Evolutionary conservation across 345 rosid genomes (phyloP).

Genomic region (Ceriops decandra): DNA sequence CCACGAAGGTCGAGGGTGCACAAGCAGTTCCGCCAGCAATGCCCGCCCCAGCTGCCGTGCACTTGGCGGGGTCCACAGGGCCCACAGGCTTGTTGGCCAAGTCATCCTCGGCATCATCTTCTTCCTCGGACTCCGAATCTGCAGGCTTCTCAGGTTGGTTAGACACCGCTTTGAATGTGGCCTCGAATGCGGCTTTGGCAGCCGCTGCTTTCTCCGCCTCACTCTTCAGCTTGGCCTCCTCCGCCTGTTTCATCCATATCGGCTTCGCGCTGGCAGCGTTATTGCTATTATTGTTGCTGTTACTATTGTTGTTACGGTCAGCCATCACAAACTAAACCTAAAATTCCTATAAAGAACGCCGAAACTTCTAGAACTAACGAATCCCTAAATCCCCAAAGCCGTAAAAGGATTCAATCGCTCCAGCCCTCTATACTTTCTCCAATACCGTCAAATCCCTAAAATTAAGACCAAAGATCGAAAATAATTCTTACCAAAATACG

Average conservation of each 20-base stretch:
- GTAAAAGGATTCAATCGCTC: too few species aligned
- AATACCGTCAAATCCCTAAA: too few species aligned
- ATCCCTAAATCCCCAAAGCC: too few species aligned
- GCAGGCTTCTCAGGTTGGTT: conserved; percentile 38
- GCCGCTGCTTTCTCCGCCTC: conserved; percentile 90
- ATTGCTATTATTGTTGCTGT: conserved; percentile 12
- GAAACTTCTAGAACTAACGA: too few species aligned
- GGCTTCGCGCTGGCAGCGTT: conserved; percentile 44
- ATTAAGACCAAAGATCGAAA: too few species aligned
- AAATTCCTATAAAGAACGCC: too few species aligned
- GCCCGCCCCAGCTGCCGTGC: conserved; percentile 87
- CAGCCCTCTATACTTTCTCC: too few species aligned
- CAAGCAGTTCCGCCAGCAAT: conserved; percentile 96
- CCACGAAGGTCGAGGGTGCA: conserved; percentile 71
- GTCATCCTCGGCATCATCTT: conserved; percentile 32
- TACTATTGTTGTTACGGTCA: background rate
- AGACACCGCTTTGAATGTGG: conserved; percentile 70
- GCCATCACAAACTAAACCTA: background rate
- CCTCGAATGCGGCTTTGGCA: conserved; percentile 94
- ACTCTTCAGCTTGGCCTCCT: conserved; percentile 86
- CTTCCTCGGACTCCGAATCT: conserved; percentile 67
- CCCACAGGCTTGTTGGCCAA: conserved; percentile 75
- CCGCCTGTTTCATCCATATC: conserved; percentile 95
- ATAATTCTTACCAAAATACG: too few species aligned
- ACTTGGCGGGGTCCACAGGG: conserved; percentile 78